Percentiles rank a stretch among this genome's conserved stretches.
Conservation (phyloP, 2,329 filamentous ascomycete species). For the Xylariaceae sp. region DNA sequence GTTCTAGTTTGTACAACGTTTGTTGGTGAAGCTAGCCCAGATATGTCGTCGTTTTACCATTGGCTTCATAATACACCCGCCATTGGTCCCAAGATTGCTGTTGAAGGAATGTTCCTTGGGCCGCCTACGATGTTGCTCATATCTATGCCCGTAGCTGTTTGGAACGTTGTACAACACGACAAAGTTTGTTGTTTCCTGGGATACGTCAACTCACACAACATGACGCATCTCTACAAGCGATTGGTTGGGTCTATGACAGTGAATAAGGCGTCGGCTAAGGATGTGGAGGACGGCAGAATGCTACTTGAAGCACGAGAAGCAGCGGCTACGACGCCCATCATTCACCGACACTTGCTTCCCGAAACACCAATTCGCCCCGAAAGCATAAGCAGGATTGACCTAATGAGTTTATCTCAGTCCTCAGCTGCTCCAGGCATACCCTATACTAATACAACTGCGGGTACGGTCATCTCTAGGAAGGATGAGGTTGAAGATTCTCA, state of each 20-base stretch:
- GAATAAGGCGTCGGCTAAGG: constrained; percentile 54
- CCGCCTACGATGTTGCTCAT: constrained; percentile 70
- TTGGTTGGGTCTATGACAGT: constrained; percentile 57
- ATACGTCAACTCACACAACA: constrained; percentile 70
- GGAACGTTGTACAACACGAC: constrained; percentile 69
- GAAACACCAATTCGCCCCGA: constrained; percentile 41
- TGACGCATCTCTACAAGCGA: constrained; percentile 67
- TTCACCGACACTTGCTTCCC: constrained; percentile 38
- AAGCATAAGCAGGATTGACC: constrained; percentile 33
- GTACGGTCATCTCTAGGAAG: constrained; percentile 45
- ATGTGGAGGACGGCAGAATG: constrained; percentile 63
- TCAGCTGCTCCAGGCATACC: constrained; percentile 28
- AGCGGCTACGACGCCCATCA: constrained; percentile 46
- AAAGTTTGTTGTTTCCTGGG: constrained; percentile 71
- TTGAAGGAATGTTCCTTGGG: constrained; percentile 72
- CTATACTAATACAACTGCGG: constrained; percentile 36
- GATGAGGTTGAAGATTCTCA: constrained; percentile 65
- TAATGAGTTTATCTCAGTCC: constrained; percentile 35
- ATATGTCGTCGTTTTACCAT: constrained; percentile 70
- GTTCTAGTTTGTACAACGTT: constrained; percentile 72
- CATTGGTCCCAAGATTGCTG: constrained; percentile 62
- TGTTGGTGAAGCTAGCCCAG: constrained; percentile 67
- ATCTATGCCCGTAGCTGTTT: constrained; percentile 68
- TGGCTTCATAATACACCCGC: constrained; percentile 67
- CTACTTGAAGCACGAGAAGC: constrained; percentile 59